phyloP scores from a whole-genome alignment of 2,329 filamentous ascomycete genomes.

The Ophiostoma sp. region DNA sequence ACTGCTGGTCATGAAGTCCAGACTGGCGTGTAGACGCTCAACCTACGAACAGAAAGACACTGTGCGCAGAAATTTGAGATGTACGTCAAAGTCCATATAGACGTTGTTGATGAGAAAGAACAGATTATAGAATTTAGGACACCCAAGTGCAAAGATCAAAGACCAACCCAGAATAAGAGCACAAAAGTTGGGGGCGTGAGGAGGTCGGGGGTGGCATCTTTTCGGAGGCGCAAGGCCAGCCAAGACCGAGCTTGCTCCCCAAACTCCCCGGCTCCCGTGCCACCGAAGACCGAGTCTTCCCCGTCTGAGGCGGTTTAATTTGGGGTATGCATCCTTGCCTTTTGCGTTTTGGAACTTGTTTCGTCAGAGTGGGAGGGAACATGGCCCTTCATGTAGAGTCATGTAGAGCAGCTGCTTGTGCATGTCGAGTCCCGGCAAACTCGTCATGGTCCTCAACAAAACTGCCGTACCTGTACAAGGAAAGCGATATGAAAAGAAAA shows the following conservation, averaged over 20 bases:
- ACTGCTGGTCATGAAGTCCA: background rate
- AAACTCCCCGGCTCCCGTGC: background rate
- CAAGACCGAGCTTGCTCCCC: slow-evolving; percentile 13
- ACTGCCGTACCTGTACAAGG: background rate
- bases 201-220: background rate
- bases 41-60: background rate
- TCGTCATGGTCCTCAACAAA: background rate
- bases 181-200: slow-evolving; percentile 1
- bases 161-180: background rate
- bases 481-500: background rate
- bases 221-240: background rate
- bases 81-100: background rate
- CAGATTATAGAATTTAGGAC: background rate
- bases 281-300: slow-evolving; percentile 12
- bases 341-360: background rate
- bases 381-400: background rate
- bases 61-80: background rate
- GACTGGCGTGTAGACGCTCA: background rate
- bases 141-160: background rate
- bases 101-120: background rate
- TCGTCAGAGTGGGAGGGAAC: background rate
- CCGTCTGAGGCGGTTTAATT: background rate
- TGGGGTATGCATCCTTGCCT: background rate
- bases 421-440: background rate
- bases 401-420: background rate